These are phyloP conservation scores for Phytophthora idaei DNA, from an alignment of 352 stramenopile genomes.

Conservation along the genomic window DNA sequence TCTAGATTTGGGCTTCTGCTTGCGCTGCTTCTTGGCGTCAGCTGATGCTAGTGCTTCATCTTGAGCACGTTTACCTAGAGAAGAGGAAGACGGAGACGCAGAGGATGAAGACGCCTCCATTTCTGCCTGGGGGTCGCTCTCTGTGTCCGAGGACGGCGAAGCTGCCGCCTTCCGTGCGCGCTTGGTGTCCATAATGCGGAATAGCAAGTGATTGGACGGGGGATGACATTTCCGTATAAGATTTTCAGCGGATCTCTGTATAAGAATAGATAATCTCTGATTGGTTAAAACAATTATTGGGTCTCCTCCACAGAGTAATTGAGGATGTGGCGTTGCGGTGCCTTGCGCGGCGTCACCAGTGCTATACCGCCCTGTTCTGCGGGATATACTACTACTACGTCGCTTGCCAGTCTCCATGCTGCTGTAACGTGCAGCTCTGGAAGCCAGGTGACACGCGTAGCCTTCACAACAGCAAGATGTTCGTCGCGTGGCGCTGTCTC, in stretches of 20 bases:
- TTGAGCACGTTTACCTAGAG: constrained; percentile 13
- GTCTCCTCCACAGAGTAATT: constrained; percentile 14
- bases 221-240: constrained; percentile 47
- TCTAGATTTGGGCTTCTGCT: constrained; percentile 6
- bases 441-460: constrained; percentile 4
- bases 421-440: neutral
- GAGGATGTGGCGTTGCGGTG: constrained; percentile 38
- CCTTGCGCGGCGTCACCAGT: constrained; percentile 31
- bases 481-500: constrained; percentile 1
- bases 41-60: constrained; percentile 10
- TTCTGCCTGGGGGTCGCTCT: constrained; percentile 3
- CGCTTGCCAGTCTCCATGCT: neutral
- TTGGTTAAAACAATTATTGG: constrained; percentile 17
- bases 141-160: constrained; percentile 16
- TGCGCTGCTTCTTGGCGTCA: constrained; percentile 27
- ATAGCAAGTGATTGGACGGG: constrained; percentile 33
- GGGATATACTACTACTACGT: neutral
- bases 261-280: neutral
- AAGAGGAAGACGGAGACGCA: constrained; percentile 4
- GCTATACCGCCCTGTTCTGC: constrained; percentile 3
- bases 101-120: neutral
- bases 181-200: constrained; percentile 30
- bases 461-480: constrained; percentile 2
- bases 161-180: constrained; percentile 23
- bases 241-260: constrained; percentile 5